phyloP scores from a whole-genome alignment of 441 rosid genomes.

The Mallotus japonicus region DNA sequence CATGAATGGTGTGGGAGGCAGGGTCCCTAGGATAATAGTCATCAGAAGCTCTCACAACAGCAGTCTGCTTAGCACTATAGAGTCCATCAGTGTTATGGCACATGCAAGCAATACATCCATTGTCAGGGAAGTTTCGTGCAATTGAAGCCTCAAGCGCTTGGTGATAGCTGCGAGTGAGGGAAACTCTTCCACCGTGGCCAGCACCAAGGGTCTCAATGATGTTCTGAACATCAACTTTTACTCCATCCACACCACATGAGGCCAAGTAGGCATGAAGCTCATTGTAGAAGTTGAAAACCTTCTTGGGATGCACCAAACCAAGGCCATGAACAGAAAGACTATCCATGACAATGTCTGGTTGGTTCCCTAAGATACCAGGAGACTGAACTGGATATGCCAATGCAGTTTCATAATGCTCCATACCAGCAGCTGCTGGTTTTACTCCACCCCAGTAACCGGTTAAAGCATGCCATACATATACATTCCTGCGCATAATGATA shows the following conservation, averaged over 20 bases:
- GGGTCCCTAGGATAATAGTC: constrained; percentile 85
- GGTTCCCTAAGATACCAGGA: constrained; percentile 85
- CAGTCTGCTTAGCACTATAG: constrained; percentile 77
- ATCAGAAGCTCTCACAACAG: constrained; percentile 87
- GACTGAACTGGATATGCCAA: constrained; percentile 83
- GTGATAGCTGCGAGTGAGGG: constrained; percentile 72
- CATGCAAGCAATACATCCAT: constrained; percentile 92
- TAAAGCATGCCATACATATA: constrained; percentile 93
- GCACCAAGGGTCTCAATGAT: constrained; percentile 90
- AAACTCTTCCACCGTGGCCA: constrained; percentile 90
- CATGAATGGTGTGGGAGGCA: constrained; percentile 90
- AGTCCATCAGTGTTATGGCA: constrained; percentile 91
- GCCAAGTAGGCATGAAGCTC: constrained; percentile 90
- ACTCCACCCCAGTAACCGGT: constrained; percentile 98
- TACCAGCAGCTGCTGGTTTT: constrained; percentile 78
- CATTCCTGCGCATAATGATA: constrained; percentile 41
- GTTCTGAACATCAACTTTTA: constrained; percentile 90
- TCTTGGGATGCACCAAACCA: constrained; percentile 83
- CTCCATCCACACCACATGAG: constrained; percentile 89
- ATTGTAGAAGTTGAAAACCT: constrained; percentile 84
- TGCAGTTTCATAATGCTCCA: constrained; percentile 88
- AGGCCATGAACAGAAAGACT: constrained; percentile 80
- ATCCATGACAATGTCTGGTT: constrained; percentile 87
- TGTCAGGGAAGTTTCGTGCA: constrained; percentile 68
- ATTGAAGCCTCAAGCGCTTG: constrained; percentile 89